These are phyloP conservation scores for Neofusicoccum umdonicola DNA, from an alignment of 2,329 filamentous ascomycete species.

Conservation along the genomic window DNA sequence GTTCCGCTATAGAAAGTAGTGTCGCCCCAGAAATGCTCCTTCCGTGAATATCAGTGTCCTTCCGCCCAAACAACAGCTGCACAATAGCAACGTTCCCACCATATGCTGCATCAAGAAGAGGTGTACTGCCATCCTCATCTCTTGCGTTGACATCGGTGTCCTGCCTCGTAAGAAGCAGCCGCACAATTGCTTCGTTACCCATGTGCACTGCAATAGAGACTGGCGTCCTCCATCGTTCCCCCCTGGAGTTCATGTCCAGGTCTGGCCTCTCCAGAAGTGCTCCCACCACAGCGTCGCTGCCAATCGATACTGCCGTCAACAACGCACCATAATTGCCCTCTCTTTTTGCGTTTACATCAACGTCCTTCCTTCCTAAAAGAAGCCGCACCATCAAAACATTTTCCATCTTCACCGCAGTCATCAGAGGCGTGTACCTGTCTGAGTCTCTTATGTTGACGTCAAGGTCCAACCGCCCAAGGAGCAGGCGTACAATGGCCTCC, in stretches of 20 bases:
- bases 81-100: not conserved
- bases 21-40: not conserved
- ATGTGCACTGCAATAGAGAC: not conserved
- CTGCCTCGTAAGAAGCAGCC: not conserved
- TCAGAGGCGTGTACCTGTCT: not conserved
- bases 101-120: not conserved
- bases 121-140: not conserved
- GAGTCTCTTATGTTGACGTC: not conserved
- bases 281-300: too few species aligned
- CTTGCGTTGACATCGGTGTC: not conserved
- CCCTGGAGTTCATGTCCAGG: not conserved
- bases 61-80: not conserved
- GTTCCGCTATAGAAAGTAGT: not conserved
- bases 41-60: not conserved
- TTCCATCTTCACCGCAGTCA: not conserved
- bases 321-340: too few species aligned
- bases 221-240: not conserved
- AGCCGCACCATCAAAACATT: not conserved
- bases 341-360: not conserved
- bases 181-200: not conserved
- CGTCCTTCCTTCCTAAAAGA: not conserved
- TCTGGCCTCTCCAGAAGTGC: too few species aligned
- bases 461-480: not conserved
- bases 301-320: too few species aligned
- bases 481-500: not conserved